Evolutionary conservation across 805 yeast genomes (phyloP).

Genomic region (Komagataella pastoris): DNA sequence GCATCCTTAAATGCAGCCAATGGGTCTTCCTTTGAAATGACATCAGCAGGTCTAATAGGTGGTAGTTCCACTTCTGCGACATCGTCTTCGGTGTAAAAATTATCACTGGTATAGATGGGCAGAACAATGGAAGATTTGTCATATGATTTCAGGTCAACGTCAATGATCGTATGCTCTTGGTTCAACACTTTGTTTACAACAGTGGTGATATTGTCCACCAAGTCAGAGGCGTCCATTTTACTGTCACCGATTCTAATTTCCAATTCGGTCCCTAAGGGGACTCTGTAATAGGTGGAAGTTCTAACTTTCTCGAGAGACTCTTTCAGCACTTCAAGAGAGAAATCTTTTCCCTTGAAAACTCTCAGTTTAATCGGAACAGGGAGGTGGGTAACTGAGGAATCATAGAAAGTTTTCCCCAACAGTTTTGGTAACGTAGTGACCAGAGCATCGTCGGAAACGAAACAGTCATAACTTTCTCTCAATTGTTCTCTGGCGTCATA

Average conservation of each 20-base stretch:
- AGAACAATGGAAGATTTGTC: slow-evolving; percentile 56
- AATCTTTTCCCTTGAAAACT: slow-evolving; percentile 16
- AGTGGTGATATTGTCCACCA: slow-evolving; percentile 47
- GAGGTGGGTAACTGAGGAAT: slow-evolving; percentile 32
- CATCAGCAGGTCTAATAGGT: slow-evolving; percentile 10
- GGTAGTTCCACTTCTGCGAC: slow-evolving; percentile 19
- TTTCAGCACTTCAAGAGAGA: slow-evolving; percentile 36
- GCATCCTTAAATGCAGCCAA: slow-evolving; percentile 59
- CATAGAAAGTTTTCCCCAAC: slow-evolving; percentile 70
- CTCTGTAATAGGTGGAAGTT: slow-evolving; percentile 42
- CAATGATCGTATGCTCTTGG: slow-evolving; percentile 29
- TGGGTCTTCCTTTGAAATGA: slow-evolving; percentile 23
- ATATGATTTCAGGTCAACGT: slow-evolving; percentile 47
- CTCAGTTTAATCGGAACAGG: slow-evolving; percentile 53
- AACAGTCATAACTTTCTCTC: slow-evolving; percentile 52
- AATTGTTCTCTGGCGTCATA: slow-evolving; percentile 80
- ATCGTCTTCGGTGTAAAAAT: slow-evolving; percentile 36
- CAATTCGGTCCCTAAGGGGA: slow-evolving; percentile 65
- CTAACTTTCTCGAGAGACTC: slow-evolving; percentile 48
- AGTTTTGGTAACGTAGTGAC: slow-evolving; percentile 70
- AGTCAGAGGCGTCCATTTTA: slow-evolving; percentile 28
- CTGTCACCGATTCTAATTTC: slow-evolving; percentile 53
- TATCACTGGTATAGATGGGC: slow-evolving; percentile 66
- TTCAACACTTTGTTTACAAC: slow-evolving; percentile 31
- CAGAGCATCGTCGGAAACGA: slow-evolving; percentile 75